These are phyloP conservation scores for Hypoxylon sp. DNA, from an alignment of 2,329 filamentous ascomycete genomes.

Conservation along the genomic window DNA sequence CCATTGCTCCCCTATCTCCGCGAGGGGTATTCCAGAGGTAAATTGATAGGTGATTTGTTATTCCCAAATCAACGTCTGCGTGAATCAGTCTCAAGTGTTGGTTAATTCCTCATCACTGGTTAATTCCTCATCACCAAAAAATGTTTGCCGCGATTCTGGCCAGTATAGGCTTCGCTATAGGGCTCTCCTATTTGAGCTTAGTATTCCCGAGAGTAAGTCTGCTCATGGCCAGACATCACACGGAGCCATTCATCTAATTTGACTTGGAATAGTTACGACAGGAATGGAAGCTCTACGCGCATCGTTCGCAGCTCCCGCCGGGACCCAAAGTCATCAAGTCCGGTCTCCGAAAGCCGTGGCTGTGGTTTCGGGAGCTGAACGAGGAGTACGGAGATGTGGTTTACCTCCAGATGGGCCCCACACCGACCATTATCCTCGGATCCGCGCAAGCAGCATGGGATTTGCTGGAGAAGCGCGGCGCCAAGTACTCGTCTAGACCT, in stretches of 20 bases:
- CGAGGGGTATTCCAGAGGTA: slow-evolving; percentile 15
- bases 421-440: slow-evolving; percentile 57
- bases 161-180: slow-evolving; percentile 37
- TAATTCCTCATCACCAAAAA: slow-evolving; percentile 10
- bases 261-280: slow-evolving; percentile 49
- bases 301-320: slow-evolving; percentile 55
- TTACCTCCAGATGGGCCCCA: slow-evolving; percentile 57
- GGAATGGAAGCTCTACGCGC: slow-evolving; percentile 55
- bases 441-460: slow-evolving; percentile 59
- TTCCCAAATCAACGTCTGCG: neutral
- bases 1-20: slow-evolving; percentile 27
- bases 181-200: slow-evolving; percentile 45
- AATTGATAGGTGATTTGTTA: slow-evolving; percentile 1
- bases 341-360: slow-evolving; percentile 56
- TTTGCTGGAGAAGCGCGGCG: slow-evolving; percentile 57
- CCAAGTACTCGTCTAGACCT: slow-evolving; percentile 59
- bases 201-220: slow-evolving; percentile 46
- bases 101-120: neutral
- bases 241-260: slow-evolving; percentile 1
- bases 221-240: neutral
- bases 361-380: slow-evolving; percentile 57
- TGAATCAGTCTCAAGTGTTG: neutral
- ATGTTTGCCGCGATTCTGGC: slow-evolving; percentile 39
- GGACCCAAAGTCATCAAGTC: slow-evolving; percentile 54
- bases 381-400: slow-evolving; percentile 56